A percentile compares a stretch with the other conserved stretches of the same genome.
phyloP scores from a whole-genome alignment of 495 filamentous ascomycete species.

The Acidiella bohemica region DNA sequence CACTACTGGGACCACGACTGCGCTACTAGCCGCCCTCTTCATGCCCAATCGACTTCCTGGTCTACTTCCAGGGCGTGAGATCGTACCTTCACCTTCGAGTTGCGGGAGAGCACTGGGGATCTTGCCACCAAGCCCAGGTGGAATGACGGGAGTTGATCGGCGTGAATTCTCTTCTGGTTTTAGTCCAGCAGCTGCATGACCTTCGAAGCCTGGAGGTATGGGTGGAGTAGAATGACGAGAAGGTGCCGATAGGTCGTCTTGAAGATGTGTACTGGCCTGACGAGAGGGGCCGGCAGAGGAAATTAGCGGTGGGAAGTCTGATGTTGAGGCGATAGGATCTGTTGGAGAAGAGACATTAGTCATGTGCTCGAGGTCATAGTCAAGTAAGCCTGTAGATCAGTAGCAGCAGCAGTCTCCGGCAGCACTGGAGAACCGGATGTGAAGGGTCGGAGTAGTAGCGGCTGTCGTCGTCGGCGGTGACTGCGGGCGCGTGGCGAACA shows the following conservation, averaged over 20 bases:
- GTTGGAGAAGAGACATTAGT: too few relatives aligned
- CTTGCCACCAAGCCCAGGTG: conserved; percentile 7
- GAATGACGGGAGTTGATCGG: conserved; percentile 11
- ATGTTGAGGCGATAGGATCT: too few relatives aligned
- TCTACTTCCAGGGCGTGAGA: neutral
- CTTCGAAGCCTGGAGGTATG: conserved; percentile 20
- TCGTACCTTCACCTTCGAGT: conserved; percentile 5
- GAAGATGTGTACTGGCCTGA: conserved; percentile 9
- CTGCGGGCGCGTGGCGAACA: too few relatives aligned
- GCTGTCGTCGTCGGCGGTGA: too few relatives aligned
- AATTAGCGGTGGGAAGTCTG: conserved; percentile 10
- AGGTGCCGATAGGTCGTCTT: neutral
- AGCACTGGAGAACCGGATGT: too few relatives aligned
- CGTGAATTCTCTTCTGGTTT: too few relatives aligned
- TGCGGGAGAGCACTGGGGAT: conserved; percentile 6
- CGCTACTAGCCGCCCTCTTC: conserved; percentile 1
- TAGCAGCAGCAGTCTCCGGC: too few relatives aligned
- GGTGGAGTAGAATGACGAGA: conserved; percentile 14
- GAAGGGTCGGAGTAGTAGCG: too few relatives aligned
- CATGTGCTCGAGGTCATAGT: too few relatives aligned
- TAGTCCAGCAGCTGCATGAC: neutral
- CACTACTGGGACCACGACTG: conserved; percentile 10
- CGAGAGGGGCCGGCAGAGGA: too few relatives aligned
- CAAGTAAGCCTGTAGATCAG: too few relatives aligned
- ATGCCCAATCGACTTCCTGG: conserved; percentile 7